phyloP scores from a whole-genome alignment of 257 asterid genomes.

The Cruciata laevipes region DNA sequence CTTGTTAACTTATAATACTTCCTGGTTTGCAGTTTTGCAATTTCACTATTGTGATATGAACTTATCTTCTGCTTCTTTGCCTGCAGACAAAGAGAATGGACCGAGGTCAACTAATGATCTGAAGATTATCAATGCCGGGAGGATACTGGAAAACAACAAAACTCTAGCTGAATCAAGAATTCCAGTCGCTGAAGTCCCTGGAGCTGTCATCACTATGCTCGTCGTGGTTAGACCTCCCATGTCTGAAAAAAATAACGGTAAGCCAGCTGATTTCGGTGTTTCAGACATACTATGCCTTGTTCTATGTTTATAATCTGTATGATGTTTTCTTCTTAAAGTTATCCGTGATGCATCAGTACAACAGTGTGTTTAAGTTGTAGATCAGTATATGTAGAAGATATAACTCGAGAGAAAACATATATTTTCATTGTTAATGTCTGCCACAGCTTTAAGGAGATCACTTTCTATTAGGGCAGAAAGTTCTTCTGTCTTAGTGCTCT shows the following conservation, averaged over 20 bases:
- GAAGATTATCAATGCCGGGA: conserved; percentile 83
- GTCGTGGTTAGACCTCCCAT: conserved; percentile 76
- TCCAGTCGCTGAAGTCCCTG: conserved; percentile 79
- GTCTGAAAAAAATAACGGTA: conserved; percentile 65
- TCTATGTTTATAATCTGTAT: neutral
- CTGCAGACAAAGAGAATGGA: conserved; percentile 67
- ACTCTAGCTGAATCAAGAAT: conserved; percentile 71
- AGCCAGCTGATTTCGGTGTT: conserved; percentile 6
- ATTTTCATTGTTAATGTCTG: neutral
- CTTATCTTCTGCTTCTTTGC: neutral
- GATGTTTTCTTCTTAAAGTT: neutral
- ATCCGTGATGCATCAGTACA: neutral
- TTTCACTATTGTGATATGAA: neutral
- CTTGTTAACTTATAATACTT: no score
- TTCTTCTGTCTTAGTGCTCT: neutral
- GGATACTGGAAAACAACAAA: conserved; percentile 72
- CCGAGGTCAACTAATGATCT: conserved; percentile 67
- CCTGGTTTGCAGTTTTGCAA: neutral
- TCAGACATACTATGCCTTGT: neutral
- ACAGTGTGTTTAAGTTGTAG: neutral
- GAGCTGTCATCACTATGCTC: conserved; percentile 83
- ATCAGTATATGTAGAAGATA: neutral
- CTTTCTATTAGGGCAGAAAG: neutral
- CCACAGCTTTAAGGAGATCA: neutral
- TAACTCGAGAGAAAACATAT: neutral